Evolutionary conservation across 2,329 filamentous ascomycete genomes (phyloP).

Genomic region (Trichoderma sp.): DNA sequence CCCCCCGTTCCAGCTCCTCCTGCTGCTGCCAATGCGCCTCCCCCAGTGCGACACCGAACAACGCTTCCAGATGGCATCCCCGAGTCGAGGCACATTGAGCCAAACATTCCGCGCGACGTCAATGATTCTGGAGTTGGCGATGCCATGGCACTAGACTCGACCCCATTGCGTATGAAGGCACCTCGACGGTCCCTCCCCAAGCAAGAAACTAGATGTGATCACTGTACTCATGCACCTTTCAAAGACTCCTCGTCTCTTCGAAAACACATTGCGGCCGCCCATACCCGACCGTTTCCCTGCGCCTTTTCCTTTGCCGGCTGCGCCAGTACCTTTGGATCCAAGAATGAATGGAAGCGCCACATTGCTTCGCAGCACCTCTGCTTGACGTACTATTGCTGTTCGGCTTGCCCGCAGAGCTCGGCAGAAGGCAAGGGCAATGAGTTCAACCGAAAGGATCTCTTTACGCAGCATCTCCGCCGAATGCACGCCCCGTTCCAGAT

Average conservation of each 20-base stretch:
- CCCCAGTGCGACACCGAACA: constrained; percentile 36
- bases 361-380: constrained; percentile 86
- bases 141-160: constrained; percentile 26
- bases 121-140: constrained; percentile 34
- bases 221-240: constrained; percentile 64
- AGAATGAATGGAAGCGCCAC: constrained; percentile 98
- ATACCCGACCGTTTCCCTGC: constrained; percentile 76
- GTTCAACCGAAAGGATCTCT: constrained; percentile 95
- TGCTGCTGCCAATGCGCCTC: constrained; percentile 19
- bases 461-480: constrained; percentile 87
- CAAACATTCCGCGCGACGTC: constrained; percentile 33
- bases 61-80: constrained; percentile 40
- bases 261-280: constrained; percentile 66
- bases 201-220: constrained; percentile 59
- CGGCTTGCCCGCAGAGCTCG: constrained; percentile 54
- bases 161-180: constrained; percentile 40
- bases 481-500: constrained; percentile 80
- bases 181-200: constrained; percentile 51
- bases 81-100: constrained; percentile 30
- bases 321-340: constrained; percentile 78
- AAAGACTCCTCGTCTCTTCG: constrained; percentile 65
- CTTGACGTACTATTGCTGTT: constrained; percentile 63
- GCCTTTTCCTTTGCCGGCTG: constrained; percentile 85
- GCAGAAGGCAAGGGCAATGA: constrained; percentile 60
- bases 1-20: neutral